phyloP scores from a whole-genome alignment of 805 yeast genomes.

The Nakazawaea wyomingensis region DNA sequence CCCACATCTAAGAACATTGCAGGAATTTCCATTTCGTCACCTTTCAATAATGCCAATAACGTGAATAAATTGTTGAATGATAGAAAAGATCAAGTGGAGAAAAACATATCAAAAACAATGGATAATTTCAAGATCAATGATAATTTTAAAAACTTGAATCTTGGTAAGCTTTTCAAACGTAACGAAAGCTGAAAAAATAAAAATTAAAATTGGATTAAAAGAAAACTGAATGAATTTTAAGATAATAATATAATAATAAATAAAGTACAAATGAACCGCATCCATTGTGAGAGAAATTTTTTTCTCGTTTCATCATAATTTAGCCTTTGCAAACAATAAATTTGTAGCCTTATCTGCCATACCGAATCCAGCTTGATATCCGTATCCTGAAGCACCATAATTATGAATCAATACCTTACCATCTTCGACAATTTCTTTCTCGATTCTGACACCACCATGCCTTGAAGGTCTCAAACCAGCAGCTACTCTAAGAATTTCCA shows the following conservation, averaged over 20 bases:
- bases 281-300: no score
- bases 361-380: conserved; percentile 63
- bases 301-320: neutral
- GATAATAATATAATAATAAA: no score
- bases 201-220: no score
- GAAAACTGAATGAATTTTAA: no score
- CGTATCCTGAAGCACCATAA: conserved; percentile 67
- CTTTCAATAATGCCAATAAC: conserved; percentile 13
- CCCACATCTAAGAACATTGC: conserved; percentile 25
- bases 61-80: conserved; percentile 26
- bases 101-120: conserved; percentile 39
- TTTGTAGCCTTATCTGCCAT: conserved; percentile 48
- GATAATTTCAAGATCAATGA: conserved; percentile 61
- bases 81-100: conserved; percentile 35
- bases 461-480: conserved; percentile 78
- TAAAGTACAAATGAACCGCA: no score
- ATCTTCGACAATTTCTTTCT: conserved; percentile 38
- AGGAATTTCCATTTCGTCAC: conserved; percentile 20
- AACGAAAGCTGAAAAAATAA: conserved; percentile 20
- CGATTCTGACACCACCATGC: conserved; percentile 71
- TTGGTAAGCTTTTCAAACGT: conserved; percentile 54
- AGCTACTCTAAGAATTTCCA: conserved; percentile 56
- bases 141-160: conserved; percentile 43
- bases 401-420: conserved; percentile 55
- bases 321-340: conserved; percentile 15